Base-by-base conservation (phyloP, 805 yeast species). In the Zygotorulaspora chibaensis region DNA sequence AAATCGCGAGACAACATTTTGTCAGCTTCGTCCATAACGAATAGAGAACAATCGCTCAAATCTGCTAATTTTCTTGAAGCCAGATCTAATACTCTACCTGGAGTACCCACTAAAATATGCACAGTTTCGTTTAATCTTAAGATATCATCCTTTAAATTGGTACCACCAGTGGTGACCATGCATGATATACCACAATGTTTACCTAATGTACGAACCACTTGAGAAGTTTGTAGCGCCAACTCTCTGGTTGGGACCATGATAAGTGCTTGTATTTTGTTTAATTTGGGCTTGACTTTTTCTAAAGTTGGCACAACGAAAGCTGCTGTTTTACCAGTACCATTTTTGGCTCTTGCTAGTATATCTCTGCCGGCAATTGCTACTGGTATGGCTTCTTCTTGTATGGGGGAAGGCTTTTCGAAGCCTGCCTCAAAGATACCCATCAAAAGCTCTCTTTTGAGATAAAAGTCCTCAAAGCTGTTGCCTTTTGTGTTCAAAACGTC, bases 351-450 rank as follows among this genome's bases (percentile, higher is more conserved):
- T 12, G 99, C 99, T 52, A 93, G 76, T 49, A 93, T 85, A 68
- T 93, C 99, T 70, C 96, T 82, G 42, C 98, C 98, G 45, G 93
- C 84, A 37, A 93, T 75, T 0, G 97, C 96, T 61, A 88, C 87
- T 2, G 99, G 99, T 47, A 93, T 93, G 7, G 96, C 80, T 66
- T 90, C 98, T 69, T 91, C 97, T 69, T 93, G 99, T 63, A 93
- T 89, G 15, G 99, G 99, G 26, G 96, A 87, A 5, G 99, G 99
- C 62, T 86, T 88, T 67, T 93, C 99, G 63, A 93, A 93, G 40
- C 99, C 99, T 1, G 98, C 98, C 69, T 93, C 99, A 66, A 90
- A 93, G 54, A 93, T 91, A 29, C 99, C 99, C 99, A 93, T 93
- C 63, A 93, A 73, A 49, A 93, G 75, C 63, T 93, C 96, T 69